phyloP scores from a whole-genome alignment of 2,329 filamentous ascomycete species.

The Incumbomyces lentus region DNA sequence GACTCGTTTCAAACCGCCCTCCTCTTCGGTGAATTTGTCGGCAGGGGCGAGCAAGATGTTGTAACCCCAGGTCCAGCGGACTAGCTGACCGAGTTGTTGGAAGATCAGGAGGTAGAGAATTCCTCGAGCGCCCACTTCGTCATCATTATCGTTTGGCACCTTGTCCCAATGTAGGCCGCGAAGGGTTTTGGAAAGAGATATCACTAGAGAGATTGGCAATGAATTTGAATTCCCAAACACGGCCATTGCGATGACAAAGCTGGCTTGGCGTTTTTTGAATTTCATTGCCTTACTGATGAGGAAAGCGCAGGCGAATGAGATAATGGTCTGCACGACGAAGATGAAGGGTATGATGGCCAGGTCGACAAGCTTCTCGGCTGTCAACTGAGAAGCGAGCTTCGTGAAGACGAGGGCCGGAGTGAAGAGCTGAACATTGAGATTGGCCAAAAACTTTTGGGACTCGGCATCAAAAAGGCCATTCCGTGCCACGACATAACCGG shows the following conservation, averaged over 20 bases:
- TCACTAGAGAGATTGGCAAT: conserved; percentile 86
- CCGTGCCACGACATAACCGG: conserved; percentile 83
- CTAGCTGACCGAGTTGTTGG: conserved; percentile 88
- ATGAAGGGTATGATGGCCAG: conserved; percentile 92
- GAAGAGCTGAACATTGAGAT: conserved; percentile 91
- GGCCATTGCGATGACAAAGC: conserved; percentile 95
- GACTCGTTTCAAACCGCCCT: conserved; percentile 27
- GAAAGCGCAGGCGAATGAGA: conserved; percentile 71
- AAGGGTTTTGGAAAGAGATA: conserved; percentile 86
- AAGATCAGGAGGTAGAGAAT: conserved; percentile 95
- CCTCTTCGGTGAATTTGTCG: conserved; percentile 41
- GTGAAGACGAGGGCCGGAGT: conserved; percentile 97
- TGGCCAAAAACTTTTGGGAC: conserved; percentile 91
- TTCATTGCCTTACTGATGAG: conserved; percentile 63
- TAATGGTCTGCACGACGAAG: conserved; percentile 74
- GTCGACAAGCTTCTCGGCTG: conserved; percentile 77
- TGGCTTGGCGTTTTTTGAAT: conserved; percentile 74
- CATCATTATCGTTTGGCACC: conserved; percentile 84
- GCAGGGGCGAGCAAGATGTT: conserved; percentile 85
- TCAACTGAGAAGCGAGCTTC: conserved; percentile 89
- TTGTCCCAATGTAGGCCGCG: conserved; percentile 88
- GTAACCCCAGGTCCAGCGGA: conserved; percentile 98
- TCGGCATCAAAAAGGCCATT: conserved; percentile 91
- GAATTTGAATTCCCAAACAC: conserved; percentile 98
- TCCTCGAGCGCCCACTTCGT: conserved; percentile 84